Evolutionary conservation across 345 rosid species (phyloP).

Genomic region (Boechera divaricarpa): DNA sequence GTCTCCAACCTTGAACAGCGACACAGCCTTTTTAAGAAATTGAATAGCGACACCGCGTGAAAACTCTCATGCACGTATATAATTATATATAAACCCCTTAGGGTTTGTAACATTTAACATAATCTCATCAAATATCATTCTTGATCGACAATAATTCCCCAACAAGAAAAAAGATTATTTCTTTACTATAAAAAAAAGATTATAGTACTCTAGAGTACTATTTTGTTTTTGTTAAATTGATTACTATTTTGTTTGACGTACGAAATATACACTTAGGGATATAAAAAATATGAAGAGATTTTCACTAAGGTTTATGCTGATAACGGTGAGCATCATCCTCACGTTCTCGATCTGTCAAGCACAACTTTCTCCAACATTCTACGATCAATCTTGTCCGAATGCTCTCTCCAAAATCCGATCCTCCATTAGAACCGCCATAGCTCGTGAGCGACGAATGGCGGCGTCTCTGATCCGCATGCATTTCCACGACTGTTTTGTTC

Average conservation of each 20-base stretch:
- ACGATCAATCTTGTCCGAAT: slow-evolving; percentile 50
- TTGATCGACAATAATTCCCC: background rate
- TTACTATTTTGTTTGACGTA: background rate
- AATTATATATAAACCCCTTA: slow-evolving; percentile 6
- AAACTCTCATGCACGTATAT: slow-evolving; percentile 13
- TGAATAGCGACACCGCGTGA: background rate
- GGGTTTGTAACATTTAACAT: slow-evolving; percentile 31
- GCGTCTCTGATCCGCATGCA: slow-evolving; percentile 59
- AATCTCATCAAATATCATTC: slow-evolving; percentile 13
- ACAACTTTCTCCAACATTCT: slow-evolving; percentile 52
- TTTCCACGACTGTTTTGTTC: slow-evolving; percentile 61
- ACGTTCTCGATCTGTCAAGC: slow-evolving; percentile 39
- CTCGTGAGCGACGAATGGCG: slow-evolving; percentile 55
- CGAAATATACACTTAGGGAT: background rate
- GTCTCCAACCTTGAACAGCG: slow-evolving; percentile 18
- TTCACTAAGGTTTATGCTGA: slow-evolving; percentile 15
- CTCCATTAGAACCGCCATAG: slow-evolving; percentile 31
- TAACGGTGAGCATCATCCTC: slow-evolving; percentile 23
- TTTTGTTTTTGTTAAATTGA: too few relatives aligned
- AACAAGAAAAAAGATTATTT: background rate
- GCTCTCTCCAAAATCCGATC: slow-evolving; percentile 48
- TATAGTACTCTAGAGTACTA: too few relatives aligned
- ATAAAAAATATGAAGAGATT: background rate
- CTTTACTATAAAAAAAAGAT: background rate
- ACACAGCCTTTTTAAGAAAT: background rate